A percentile compares a stretch with the other conserved stretches of the same genome.
Conservation (phyloP, 2,329 filamentous ascomycete species). For the Balansia obtecta region DNA sequence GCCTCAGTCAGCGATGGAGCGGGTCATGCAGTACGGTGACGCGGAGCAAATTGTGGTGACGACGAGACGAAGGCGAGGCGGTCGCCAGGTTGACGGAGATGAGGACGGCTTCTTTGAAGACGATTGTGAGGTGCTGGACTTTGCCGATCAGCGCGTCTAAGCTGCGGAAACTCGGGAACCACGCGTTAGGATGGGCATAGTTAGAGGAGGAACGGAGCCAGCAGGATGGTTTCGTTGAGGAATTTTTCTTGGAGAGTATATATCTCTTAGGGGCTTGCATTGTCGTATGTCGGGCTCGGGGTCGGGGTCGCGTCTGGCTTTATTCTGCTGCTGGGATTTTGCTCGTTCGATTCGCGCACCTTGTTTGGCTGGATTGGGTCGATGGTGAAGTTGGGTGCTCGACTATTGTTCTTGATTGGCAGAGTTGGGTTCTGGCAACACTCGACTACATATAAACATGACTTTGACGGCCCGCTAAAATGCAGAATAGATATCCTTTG, state of each 20-base stretch:
- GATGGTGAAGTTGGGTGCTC: slow-evolving; percentile 1
- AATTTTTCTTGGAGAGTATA: not conserved
- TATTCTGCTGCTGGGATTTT: slow-evolving; percentile 4
- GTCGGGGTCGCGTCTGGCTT: not conserved
- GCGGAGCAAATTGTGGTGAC: slow-evolving; percentile 74
- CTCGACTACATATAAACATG: not conserved
- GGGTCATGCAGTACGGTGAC: slow-evolving; percentile 46
- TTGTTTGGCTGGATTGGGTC: slow-evolving; percentile 5
- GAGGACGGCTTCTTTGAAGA: slow-evolving; percentile 84
- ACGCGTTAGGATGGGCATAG: too few species aligned
- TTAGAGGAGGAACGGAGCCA: not conserved
- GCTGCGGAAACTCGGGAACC: too few species aligned
- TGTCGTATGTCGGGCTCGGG: not conserved
- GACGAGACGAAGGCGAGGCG: slow-evolving; percentile 54
- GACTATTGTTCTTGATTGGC: slow-evolving; percentile 3
- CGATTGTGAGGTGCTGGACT: slow-evolving; percentile 83
- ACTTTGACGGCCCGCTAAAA: slow-evolving; percentile 14
- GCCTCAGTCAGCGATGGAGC: slow-evolving; percentile 52
- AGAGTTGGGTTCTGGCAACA: slow-evolving; percentile 1
- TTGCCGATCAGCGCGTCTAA: slow-evolving; percentile 58
- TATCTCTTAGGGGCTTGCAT: not conserved
- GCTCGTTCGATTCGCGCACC: slow-evolving; percentile 5
- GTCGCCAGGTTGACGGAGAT: slow-evolving; percentile 35
- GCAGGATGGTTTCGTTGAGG: not conserved
- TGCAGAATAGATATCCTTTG: slow-evolving; percentile 19